Percentiles rank a stretch among this genome's conserved stretches.
phyloP scores from a whole-genome alignment of 345 rosid genomes.

The Syzygium grande region DNA sequence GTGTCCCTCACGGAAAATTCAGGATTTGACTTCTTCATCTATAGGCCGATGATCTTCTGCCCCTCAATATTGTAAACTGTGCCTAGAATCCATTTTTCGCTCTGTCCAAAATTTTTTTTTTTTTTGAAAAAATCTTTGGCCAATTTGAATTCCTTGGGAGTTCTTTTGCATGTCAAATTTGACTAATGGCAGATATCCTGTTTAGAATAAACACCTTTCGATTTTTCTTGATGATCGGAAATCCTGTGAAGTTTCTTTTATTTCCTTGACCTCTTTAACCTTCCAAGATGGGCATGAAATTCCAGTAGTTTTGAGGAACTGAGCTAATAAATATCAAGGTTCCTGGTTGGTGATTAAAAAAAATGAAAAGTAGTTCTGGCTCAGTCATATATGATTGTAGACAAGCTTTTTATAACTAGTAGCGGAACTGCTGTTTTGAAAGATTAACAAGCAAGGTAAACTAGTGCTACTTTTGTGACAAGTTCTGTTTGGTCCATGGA shows the following conservation, averaged over 20 bases:
- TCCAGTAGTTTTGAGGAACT: not conserved
- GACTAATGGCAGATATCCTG: not conserved
- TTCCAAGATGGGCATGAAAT: not conserved
- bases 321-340: not conserved
- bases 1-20: not conserved
- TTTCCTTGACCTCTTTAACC: rapidly evolving
- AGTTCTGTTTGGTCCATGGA: no score
- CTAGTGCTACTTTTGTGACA: no score
- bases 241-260: not conserved
- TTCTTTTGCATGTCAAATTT: not conserved
- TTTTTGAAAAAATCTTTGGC: no score
- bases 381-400: no score
- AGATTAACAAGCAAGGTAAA: no score
- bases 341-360: not conserved
- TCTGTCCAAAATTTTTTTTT: not conserved
- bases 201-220: not conserved
- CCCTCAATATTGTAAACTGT: not conserved
- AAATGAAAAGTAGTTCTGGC: no score
- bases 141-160: not conserved
- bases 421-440: no score
- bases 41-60: not conserved
- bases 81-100: not conserved
- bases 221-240: no score
- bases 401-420: no score
- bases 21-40: not conserved